Evolutionary conservation across 2,329 filamentous ascomycete genomes (phyloP).

Genomic region (Fusarium napiforme): DNA sequence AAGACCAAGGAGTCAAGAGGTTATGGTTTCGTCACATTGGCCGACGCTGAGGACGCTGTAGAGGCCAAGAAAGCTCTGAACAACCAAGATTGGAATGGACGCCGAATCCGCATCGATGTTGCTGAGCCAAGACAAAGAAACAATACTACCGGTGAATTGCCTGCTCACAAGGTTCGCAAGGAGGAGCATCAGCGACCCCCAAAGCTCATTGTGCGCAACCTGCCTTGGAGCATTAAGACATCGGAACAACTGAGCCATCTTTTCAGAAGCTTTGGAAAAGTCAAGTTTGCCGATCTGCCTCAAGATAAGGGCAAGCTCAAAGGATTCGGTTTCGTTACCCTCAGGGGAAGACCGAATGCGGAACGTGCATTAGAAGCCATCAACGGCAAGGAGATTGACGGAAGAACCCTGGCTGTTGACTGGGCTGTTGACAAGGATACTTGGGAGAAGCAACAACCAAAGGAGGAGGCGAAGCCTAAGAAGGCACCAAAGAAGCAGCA

Average conservation of each 20-base stretch:
- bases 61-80: conserved; percentile 85
- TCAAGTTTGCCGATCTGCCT: conserved; percentile 87
- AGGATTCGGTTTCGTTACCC: conserved; percentile 92
- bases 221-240: conserved; percentile 95
- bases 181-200: conserved; percentile 71
- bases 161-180: conserved; percentile 65
- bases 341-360: conserved; percentile 89
- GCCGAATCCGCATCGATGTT: conserved; percentile 85
- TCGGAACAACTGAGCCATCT: conserved; percentile 81
- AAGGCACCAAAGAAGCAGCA: conserved; percentile 55
- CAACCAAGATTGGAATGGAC: conserved; percentile 79
- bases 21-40: conserved; percentile 97
- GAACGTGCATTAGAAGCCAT: conserved; percentile 85
- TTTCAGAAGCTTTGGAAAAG: conserved; percentile 90
- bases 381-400: conserved; percentile 92
- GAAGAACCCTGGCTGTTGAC: conserved; percentile 89
- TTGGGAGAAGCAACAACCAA: conserved; percentile 75
- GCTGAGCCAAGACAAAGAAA: conserved; percentile 85
- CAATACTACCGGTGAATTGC: conserved; percentile 56
- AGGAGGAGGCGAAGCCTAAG: conserved; percentile 47
- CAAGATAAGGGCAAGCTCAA: conserved; percentile 79
- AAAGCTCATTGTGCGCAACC: conserved; percentile 88
- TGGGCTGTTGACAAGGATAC: conserved; percentile 94
- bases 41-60: conserved; percentile 89
- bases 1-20: conserved; percentile 88